A percentile compares a stretch with the other conserved stretches of the same genome.
Evolutionary conservation across 768 basidiomycete species (phyloP).

Genomic region (Rhizopogon rudus): DNA sequence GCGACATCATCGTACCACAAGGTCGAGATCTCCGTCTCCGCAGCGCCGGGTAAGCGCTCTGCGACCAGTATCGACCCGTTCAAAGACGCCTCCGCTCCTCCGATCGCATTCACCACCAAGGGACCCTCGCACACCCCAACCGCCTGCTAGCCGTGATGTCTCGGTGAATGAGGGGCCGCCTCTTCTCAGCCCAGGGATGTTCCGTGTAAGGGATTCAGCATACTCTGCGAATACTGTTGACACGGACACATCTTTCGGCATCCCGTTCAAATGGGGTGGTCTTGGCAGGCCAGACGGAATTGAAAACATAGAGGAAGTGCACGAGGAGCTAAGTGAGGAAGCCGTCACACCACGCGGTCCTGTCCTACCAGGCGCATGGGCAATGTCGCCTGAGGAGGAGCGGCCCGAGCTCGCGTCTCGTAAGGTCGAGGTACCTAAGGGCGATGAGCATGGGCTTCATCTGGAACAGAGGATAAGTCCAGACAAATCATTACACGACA

Average conservation of each 20-base stretch:
- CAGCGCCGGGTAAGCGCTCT: conserved; percentile 21
- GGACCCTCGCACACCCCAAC: conserved; percentile 20
- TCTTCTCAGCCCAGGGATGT: conserved; percentile 53
- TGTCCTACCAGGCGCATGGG: conserved; percentile 51
- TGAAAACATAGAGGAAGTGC: conserved; percentile 31
- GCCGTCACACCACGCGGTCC: conserved; percentile 23
- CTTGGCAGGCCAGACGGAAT: conserved; percentile 32
- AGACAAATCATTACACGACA: conserved; percentile 41
- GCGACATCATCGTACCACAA: conserved; percentile 2
- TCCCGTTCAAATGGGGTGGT: conserved; percentile 64
- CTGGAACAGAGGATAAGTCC: conserved; percentile 22
- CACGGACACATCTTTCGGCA: conserved; percentile 41
- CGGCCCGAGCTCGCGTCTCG: conserved; percentile 20
- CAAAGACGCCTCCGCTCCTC: conserved; percentile 37
- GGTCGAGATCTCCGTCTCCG: conserved; percentile 22
- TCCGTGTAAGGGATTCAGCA: conserved; percentile 56
- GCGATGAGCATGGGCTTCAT: conserved; percentile 21
- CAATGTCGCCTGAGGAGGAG: conserved; percentile 49
- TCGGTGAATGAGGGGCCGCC: conserved; percentile 20
- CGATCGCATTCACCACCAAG: conserved; percentile 20
- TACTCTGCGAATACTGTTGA: conserved; percentile 44
- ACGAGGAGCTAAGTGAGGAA: conserved; percentile 24
- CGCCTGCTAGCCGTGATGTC: conserved; percentile 13
- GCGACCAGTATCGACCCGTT: conserved; percentile 30
- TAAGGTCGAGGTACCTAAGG: conserved; percentile 17